phyloP scores from a whole-genome alignment of 2,329 filamentous ascomycete genomes.

The Curvularia sp. region DNA sequence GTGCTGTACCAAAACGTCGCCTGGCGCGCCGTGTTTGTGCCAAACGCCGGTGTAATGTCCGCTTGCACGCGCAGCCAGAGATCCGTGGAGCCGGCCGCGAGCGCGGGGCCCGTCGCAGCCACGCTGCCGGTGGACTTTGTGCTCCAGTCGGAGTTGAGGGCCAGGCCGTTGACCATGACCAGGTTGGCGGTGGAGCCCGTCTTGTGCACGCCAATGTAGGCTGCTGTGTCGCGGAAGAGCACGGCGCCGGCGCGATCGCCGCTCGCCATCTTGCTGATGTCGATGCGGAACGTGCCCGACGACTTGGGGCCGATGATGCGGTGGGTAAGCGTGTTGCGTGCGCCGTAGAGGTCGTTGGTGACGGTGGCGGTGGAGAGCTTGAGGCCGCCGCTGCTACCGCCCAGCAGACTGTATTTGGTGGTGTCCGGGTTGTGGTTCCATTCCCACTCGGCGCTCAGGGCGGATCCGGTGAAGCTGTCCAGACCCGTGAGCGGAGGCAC shows the following conservation, averaged over 20 bases:
- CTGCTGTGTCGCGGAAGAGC: conserved; percentile 61
- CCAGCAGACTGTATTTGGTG: conserved; percentile 54
- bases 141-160: conserved; percentile 47
- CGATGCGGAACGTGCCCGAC: conserved; percentile 59
- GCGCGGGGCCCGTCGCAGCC: conserved; percentile 32
- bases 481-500: conserved; percentile 49
- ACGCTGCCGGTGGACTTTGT: conserved; percentile 44
- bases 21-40: conserved; percentile 26
- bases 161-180: conserved; percentile 51
- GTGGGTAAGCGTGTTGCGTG: conserved; percentile 54
- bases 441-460: conserved; percentile 61
- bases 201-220: conserved; percentile 61
- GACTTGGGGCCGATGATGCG: conserved; percentile 54
- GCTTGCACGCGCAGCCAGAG: conserved; percentile 46
- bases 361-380: conserved; percentile 60
- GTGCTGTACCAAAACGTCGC: conserved; percentile 50
- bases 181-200: conserved; percentile 47
- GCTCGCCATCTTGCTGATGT: conserved; percentile 58
- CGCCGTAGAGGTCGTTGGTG: conserved; percentile 59
- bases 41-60: conserved; percentile 49
- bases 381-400: conserved; percentile 50
- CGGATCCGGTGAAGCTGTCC: conserved; percentile 56
- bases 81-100: conserved; percentile 28
- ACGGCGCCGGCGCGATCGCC: conserved; percentile 63
- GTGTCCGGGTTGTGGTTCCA: conserved; percentile 69